Base-by-base conservation (phyloP, 208 protist species). In the Crithidia bombi region DNA sequence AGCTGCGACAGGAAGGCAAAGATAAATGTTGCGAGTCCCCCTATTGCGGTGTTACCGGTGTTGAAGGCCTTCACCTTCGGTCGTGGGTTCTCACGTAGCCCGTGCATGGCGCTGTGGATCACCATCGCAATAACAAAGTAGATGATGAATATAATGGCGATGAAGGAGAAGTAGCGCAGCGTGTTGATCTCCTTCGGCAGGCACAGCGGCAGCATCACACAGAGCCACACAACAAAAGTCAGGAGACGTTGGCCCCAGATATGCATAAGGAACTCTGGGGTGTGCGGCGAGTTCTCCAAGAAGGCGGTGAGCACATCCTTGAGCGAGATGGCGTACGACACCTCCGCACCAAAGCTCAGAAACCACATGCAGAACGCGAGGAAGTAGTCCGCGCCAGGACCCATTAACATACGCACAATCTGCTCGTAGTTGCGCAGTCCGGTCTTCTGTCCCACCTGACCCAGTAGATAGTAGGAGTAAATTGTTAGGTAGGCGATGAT, bases 141-240 rank as follows among this genome's bases (percentile, higher is more conserved):
- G n/a, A 91, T 46, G 39, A 95, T 86, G 41, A 90, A 79, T 7
- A 79, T 6, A 5, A 94, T 70, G 12, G 75, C 89, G 7, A 93
- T 21, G 25, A 72, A 69, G 15, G 89, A 94, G 44, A 89, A 58
- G 62, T 88, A 75, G 21, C 92, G 85, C 39, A 96, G 78, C 19
- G 89, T 90, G 74, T 93, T 92, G 69, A 96, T 91, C 64, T 88
- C 81, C 73, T 90, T 88, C 3, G 84, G 87, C 36, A 94, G 75
- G 44, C 71, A 92, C 43, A 95, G 67, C 35, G 92, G 88, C 49
- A 91, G 67, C 79, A 96, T 96, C 28, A 57, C 55, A 26, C 83
- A 57, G 14, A 93, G 59, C 87, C 86, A 95, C 26, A 95, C 73
- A 6, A 74, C 15, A 35, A 68, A 65, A 2, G 80, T 82, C 33